Base-by-base conservation (phyloP, 306 rosid species). In the Rosa rugosa region DNA sequence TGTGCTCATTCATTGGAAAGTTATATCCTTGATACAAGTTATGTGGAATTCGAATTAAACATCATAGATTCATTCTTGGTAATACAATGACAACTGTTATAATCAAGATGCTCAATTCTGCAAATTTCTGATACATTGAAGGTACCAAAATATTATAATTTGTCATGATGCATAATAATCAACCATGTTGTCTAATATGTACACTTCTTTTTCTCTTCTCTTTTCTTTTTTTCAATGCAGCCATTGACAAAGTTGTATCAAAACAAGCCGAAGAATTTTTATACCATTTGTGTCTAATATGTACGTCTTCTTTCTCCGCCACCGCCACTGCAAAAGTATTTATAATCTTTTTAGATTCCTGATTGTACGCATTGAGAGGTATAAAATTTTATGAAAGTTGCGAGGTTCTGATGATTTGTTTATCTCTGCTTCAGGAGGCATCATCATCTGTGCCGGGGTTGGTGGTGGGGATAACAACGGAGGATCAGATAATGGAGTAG, bases 231-330 rank as follows among this genome's bases (percentile, higher is more conserved):
- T 22, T 46, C 42, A 82, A 42, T 84, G 20, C 89, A 95, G 99
- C 97, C 93, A 83, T 78, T 95, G 75, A 80, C 90, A 11, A 95
- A 87, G 64, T 91, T 79, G 99, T 88, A 79, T 87, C 98, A 54
- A 95, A 95, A 86, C 97, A 88, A 83, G 80, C 92, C 47, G 99
- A 95, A 89, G 99, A 95, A 50, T n/a, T n/a, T n/a, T n/a, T n/a
- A n/a, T n/a, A n/a, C n/a, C n/a, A n/a, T n/a, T n/a, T n/a, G n/a
- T n/a, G n/a, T n/a, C n/a, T n/a, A n/a, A n/a, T n/a, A n/a, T n/a
- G n/a, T n/a, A n/a, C 82, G 1, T 80, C 97, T 22, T 63, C 93
- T 7, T 45, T 83, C 9, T 36, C n/a, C n/a, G n/a, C n/a, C n/a
- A n/a, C 83, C 8, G 73, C 89, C 17, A 80, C 91, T 46, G 78